phyloP scores from a whole-genome alignment of 768 basidiomycete genomes.

The Russula dissimulans region DNA sequence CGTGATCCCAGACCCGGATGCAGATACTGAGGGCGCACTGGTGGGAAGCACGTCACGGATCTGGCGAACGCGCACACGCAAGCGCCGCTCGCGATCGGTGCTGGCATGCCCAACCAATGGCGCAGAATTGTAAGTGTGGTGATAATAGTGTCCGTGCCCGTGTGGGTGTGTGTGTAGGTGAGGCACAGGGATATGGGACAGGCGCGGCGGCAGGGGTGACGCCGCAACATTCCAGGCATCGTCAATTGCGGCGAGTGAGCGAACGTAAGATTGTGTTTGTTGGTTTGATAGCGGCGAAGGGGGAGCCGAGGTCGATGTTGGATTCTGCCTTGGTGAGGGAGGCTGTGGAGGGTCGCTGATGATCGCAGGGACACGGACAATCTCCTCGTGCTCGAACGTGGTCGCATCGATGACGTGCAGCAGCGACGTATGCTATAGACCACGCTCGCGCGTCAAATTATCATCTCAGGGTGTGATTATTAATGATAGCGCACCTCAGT shows the following conservation, averaged over 20 bases:
- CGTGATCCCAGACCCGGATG: neutral
- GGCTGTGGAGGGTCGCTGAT: slow-evolving; percentile 19
- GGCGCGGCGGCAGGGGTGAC: neutral
- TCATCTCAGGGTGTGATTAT: neutral
- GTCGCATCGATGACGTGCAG: slow-evolving; percentile 81
- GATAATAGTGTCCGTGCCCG: slow-evolving; percentile 11
- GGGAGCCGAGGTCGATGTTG: slow-evolving; percentile 10
- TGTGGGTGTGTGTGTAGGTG: slow-evolving; percentile 5
- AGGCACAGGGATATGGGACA: slow-evolving; percentile 1
- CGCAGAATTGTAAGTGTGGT: neutral
- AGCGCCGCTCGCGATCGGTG: neutral
- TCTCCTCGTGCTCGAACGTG: slow-evolving; percentile 73
- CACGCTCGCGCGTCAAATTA: neutral
- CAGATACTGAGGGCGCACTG: neutral
- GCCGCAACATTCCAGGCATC: neutral
- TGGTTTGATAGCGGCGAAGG: neutral
- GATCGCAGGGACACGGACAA: slow-evolving; percentile 47
- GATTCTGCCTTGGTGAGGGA: slow-evolving; percentile 12
- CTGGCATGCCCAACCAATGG: neutral
- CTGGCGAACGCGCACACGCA: slow-evolving; percentile 9
- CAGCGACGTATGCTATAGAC: slow-evolving; percentile 63
- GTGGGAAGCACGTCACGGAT: slow-evolving; percentile 4
- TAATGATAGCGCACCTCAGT: slow-evolving; percentile 56
- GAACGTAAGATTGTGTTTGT: slow-evolving; percentile 8
- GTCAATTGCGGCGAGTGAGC: neutral